Percentiles rank a stretch among this genome's conserved stretches.
phyloP scores from a whole-genome alignment of 2,329 filamentous ascomycete genomes.

The Colletotrichum acutatum region DNA sequence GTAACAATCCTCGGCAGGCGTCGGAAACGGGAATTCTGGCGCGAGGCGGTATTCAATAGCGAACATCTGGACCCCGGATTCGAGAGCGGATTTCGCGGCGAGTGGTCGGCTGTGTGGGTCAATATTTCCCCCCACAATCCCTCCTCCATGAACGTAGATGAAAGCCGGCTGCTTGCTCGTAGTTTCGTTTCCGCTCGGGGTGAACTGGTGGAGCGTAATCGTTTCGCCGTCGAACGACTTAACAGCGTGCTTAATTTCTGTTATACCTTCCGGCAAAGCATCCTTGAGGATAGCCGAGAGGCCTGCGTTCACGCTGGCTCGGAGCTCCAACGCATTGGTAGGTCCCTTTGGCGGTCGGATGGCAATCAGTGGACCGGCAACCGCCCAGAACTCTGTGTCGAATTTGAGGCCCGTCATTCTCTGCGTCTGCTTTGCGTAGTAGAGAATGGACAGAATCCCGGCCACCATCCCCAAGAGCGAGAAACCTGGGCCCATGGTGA shows the following conservation, averaged over 20 bases:
- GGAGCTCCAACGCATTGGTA: slow-evolving; percentile 1
- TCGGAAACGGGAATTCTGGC: slow-evolving; percentile 52
- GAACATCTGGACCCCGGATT: slow-evolving; percentile 48
- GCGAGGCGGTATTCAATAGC: slow-evolving; percentile 55
- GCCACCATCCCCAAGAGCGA: not conserved
- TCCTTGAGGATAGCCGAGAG: not conserved
- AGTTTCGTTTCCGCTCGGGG: not conserved
- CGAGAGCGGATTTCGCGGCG: slow-evolving; percentile 14
- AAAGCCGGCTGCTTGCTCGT: slow-evolving; percentile 42
- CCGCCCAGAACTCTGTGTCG: slow-evolving; percentile 28
- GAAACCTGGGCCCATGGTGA: not conserved
- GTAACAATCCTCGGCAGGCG: slow-evolving; percentile 50
- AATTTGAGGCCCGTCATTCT: slow-evolving; percentile 21
- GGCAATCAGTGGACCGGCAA: slow-evolving; percentile 17
- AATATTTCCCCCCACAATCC: slow-evolving; percentile 47
- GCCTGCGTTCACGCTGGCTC: not conserved
- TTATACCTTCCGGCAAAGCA: not conserved
- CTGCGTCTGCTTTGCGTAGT: not conserved
- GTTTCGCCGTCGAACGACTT: slow-evolving; percentile 19
- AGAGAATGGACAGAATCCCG: not conserved
- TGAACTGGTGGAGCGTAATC: slow-evolving; percentile 23
- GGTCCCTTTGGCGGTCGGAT: slow-evolving; percentile 14
- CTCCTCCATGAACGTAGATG: slow-evolving; percentile 57
- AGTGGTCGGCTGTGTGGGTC: slow-evolving; percentile 37
- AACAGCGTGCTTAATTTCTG: slow-evolving; percentile 13